Evolutionary conservation across 805 yeast species (phyloP), one percentile per base, ranked within the genome.

Genomic region (Peterozyma xylosa): DNA sequence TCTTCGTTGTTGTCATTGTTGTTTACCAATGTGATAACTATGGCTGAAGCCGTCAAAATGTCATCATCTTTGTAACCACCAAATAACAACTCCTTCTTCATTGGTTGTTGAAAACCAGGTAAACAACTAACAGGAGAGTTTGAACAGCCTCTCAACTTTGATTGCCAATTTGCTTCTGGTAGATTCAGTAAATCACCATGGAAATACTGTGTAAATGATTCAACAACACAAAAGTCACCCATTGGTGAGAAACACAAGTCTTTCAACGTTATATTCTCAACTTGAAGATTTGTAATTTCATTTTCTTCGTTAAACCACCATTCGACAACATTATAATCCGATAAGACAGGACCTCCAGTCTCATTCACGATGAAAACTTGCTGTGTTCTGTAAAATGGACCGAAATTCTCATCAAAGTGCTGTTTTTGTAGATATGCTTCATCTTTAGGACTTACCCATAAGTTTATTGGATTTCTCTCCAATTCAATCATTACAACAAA

Each of bases 251-350:
- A 80, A 56, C 99, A 91, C 41, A 90, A 60, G 48, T 85, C 87
- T 16, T 78, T 74, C 38, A 82, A 75, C 15, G 34, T 32, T 7
- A 41, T 30, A 0, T 65, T 50, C 37, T 62, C 49, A 43, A 50
- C 46, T 34, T 56, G 27, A 38, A 66, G 42, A 7, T 53, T 50
- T 6, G 63, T 57, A 1, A 83, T 72, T 36, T 81, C 75, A 3
- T 56, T 45, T 59, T 91, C 98, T 21, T 79, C 80, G n/a, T 73
- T 77, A 54, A 83, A 82, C 95, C 96, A 89, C 98, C 98, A 91
- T 49, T 78, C 58, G 16, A 90, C 56, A 2, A 80, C 78, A 0
- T 77, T 80, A 70, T 87, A 86, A 30, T 73, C 71, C 27, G 74
- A 54, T 32, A 91, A 64, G 0, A 91, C 82, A 0, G 80, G 75